Conservation (phyloP, 1,284 basidiomycete species). For the Exsudoporus floridanus region DNA sequence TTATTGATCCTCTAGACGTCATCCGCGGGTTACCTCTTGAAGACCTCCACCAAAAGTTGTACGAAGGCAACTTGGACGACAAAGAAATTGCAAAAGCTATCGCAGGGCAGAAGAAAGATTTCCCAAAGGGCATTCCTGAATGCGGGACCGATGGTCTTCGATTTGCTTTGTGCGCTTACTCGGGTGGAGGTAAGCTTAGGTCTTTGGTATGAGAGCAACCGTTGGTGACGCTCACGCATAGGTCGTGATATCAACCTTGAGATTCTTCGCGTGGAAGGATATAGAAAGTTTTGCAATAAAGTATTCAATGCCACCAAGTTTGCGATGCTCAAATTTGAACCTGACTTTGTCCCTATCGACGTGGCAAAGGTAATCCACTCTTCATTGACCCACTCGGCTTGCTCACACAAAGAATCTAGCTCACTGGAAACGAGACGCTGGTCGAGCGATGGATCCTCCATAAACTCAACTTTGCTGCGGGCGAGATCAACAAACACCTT, state of each 20-base stretch:
- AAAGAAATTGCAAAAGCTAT: constrained; percentile 92
- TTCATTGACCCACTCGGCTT: neutral
- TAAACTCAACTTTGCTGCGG: constrained; percentile 84
- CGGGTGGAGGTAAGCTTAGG: constrained; percentile 66
- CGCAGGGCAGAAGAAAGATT: constrained; percentile 97
- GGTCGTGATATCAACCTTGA: constrained; percentile 96
- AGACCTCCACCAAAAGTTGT: constrained; percentile 83
- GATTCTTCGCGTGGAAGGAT: constrained; percentile 96
- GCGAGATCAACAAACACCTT: constrained; percentile 76
- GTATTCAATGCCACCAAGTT: constrained; percentile 99
- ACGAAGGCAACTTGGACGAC: constrained; percentile 92
- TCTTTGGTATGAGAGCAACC: neutral
- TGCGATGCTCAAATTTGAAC: constrained; percentile 92
- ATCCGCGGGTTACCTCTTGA: constrained; percentile 87
- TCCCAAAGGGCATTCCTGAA: constrained; percentile 98
- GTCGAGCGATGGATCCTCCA: constrained; percentile 97
- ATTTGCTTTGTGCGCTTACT: constrained; percentile 95
- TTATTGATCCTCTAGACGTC: constrained; percentile 96
- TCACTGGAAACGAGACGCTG: constrained; percentile 85
- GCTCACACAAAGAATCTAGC: constrained; percentile 47
- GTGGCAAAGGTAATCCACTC: constrained; percentile 56
- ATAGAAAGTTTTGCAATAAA: constrained; percentile 99
- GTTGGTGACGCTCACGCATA: constrained; percentile 27
- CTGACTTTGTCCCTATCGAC: constrained; percentile 73
- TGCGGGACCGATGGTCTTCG: constrained; percentile 97